Evolutionary conservation across 2,329 filamentous ascomycete genomes (phyloP).

Genomic region (Hymenoscyphus infarciens): DNA sequence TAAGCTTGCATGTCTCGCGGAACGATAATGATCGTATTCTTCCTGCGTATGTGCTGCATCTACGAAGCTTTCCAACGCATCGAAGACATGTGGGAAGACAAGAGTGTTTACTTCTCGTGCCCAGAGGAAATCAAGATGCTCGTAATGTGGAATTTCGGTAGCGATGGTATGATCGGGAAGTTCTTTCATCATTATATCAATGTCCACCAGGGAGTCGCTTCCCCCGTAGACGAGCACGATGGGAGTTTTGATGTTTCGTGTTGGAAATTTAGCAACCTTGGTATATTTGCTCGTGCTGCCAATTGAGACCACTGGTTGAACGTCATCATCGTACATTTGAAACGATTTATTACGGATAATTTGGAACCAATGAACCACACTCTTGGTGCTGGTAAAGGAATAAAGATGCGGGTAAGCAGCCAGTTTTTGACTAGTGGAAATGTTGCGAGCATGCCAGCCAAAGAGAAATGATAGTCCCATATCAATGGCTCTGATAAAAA

Average conservation of each 20-base stretch:
- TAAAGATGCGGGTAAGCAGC: conserved; percentile 95
- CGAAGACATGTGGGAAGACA: conserved; percentile 84
- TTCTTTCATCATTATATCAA: conserved; percentile 86
- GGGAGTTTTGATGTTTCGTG: conserved; percentile 93
- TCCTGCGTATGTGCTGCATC: conserved; percentile 55
- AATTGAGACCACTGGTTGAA: conserved; percentile 71
- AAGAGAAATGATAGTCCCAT: conserved; percentile 78
- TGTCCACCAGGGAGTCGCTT: conserved; percentile 90
- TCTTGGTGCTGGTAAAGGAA: conserved; percentile 95
- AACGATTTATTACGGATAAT: conserved; percentile 96
- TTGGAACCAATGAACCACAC: conserved; percentile 98
- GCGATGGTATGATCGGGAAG: conserved; percentile 81
- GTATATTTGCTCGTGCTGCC: conserved; percentile 78
- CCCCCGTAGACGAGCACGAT: conserved; percentile 92
- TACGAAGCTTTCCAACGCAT: conserved; percentile 73
- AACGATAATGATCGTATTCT: conserved; percentile 55
- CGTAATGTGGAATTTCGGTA: conserved; percentile 85
- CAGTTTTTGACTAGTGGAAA: conserved; percentile 81
- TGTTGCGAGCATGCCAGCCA: conserved; percentile 83
- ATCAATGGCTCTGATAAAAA: conserved; percentile 88
- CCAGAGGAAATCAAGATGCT: conserved; percentile 97
- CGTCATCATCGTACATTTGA: conserved; percentile 97
- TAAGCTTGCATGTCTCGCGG: conserved; percentile 29
- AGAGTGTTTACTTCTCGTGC: conserved; percentile 76
- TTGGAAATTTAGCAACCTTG: conserved; percentile 94